Conservation (phyloP, 176 grass and related monocot species). For the Paspalum vaginatum region DNA sequence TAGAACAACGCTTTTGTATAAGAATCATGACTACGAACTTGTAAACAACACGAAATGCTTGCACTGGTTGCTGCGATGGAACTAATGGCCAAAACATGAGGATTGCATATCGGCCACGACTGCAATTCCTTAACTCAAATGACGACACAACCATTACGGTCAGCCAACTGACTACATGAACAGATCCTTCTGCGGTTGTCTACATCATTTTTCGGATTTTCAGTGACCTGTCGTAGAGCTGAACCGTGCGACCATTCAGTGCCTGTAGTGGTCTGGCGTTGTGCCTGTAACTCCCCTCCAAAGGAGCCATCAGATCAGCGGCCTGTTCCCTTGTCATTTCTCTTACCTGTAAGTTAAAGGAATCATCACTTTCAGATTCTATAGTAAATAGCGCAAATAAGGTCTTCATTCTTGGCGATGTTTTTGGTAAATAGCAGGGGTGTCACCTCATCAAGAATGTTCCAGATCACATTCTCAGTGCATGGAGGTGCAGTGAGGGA, state of each 20-base stretch:
- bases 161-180: neutral
- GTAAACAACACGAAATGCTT: neutral
- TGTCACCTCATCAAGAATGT: constrained; percentile 62
- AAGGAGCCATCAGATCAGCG: constrained; percentile 60
- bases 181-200: neutral
- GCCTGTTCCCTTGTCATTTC: constrained; percentile 68
- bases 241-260: constrained; percentile 56
- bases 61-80: neutral
- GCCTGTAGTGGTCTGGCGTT: constrained; percentile 65
- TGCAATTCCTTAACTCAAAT: neutral
- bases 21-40: neutral
- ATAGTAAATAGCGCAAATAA: neutral
- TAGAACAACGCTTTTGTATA: too few relatives aligned
- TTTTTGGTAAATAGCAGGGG: neutral
- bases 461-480: constrained; percentile 86
- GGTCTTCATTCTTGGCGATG: neutral
- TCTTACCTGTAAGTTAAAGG: constrained; percentile 47
- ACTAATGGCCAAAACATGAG: neutral
- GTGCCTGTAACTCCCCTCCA: constrained; percentile 50
- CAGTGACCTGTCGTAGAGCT: constrained; percentile 47
- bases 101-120: neutral
- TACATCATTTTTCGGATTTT: neutral
- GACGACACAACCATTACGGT: neutral
- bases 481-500: constrained; percentile 81
- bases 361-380: neutral